A percentile compares a stretch with the other conserved stretches of the same genome.
phyloP scores from a whole-genome alignment of 108 stramenopile species.

The Nitzschia inconspicua region DNA sequence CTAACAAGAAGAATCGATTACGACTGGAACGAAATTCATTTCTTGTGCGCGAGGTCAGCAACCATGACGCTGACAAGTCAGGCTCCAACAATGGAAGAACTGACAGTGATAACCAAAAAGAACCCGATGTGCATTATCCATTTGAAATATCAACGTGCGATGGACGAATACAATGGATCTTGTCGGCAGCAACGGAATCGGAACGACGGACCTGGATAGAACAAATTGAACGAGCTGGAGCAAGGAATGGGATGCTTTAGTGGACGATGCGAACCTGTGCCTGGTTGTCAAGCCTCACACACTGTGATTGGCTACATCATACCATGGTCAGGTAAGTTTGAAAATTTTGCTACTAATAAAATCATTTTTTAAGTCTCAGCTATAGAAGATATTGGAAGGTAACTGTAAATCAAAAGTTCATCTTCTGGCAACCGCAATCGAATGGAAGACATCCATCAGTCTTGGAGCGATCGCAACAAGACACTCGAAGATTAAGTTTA shows the following conservation, averaged over 20 bases:
- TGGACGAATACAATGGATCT: slow-evolving; percentile 26
- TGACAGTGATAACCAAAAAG: neutral
- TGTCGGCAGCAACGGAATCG: slow-evolving; percentile 16
- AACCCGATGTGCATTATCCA: neutral
- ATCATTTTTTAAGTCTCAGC: too few relatives aligned
- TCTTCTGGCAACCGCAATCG: slow-evolving; percentile 79
- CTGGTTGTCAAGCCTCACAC: too few relatives aligned
- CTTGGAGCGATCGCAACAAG: slow-evolving; percentile 83
- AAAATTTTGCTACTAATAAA: too few relatives aligned
- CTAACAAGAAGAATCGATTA: slow-evolving; percentile 42
- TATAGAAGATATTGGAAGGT: too few relatives aligned
- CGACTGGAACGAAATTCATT: slow-evolving; percentile 11
- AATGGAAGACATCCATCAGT: slow-evolving; percentile 93
- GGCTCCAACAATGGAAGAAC: neutral
- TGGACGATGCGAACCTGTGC: too few relatives aligned
- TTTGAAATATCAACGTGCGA: slow-evolving; percentile 19
- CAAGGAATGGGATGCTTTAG: too few relatives aligned
- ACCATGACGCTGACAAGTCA: neutral
- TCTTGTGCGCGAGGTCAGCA: neutral
- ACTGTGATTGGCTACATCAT: too few relatives aligned
- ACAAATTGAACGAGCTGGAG: slow-evolving; percentile 2
- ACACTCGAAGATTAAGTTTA: slow-evolving; percentile 83
- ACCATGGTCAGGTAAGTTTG: too few relatives aligned
- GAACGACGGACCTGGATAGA: slow-evolving; percentile 18
- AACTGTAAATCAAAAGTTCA: slow-evolving; percentile 21